Percentiles rank a stretch among this genome's conserved stretches.
Evolutionary conservation across 2,329 filamentous ascomycete genomes (phyloP).

Genomic region (Monosporascus sp.): DNA sequence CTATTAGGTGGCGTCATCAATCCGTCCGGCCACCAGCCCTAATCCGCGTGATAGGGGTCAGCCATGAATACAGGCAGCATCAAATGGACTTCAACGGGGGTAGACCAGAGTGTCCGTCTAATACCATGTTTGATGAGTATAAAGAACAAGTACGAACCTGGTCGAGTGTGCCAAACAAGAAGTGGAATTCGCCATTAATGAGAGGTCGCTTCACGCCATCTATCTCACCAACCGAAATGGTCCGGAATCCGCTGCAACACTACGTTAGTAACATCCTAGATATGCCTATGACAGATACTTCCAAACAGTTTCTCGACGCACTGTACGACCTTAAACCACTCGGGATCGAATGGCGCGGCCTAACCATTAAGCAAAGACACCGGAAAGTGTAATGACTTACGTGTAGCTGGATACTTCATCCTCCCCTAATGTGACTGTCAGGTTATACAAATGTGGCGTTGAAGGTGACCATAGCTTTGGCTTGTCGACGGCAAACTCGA

Average conservation of each 20-base stretch:
- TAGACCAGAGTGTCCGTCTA: background rate
- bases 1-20: slow-evolving; percentile 59
- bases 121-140: background rate
- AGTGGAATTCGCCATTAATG: slow-evolving; percentile 64
- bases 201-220: slow-evolving; percentile 56
- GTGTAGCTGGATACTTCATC: slow-evolving; percentile 61
- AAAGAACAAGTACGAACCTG: slow-evolving; percentile 31
- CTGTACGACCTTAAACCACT: too few species aligned
- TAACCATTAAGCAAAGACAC: background rate
- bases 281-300: too few species aligned
- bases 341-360: too few species aligned
- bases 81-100: background rate
- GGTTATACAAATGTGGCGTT: slow-evolving; percentile 58
- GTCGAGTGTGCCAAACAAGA: slow-evolving; percentile 63
- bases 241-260: slow-evolving; percentile 51
- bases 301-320: too few species aligned
- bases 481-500: slow-evolving; percentile 49
- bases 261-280: background rate
- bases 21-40: slow-evolving; percentile 65
- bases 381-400: background rate
- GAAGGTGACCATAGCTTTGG: slow-evolving; percentile 61
- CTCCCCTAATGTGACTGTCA: slow-evolving; percentile 46
- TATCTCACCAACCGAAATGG: slow-evolving; percentile 50
- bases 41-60: background rate
- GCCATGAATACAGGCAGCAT: too few species aligned